Percentiles rank a stretch among this genome's conserved stretches.
These are phyloP conservation scores for Ceratocystis albifundus DNA, from an alignment of 2,329 filamentous ascomycete species.

Conservation along the genomic window DNA sequence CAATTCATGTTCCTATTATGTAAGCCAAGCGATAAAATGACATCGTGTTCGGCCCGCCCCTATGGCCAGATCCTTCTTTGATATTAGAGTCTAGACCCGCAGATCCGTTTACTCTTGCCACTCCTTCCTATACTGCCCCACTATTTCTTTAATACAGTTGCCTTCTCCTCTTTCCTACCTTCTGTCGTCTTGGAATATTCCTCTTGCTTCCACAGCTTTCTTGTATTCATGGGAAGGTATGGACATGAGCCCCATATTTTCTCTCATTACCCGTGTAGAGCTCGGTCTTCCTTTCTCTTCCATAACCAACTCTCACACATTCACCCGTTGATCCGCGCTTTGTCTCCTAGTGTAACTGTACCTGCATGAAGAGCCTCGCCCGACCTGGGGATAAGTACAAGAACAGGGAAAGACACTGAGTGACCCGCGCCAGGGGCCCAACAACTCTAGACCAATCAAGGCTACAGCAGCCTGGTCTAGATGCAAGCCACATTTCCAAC, in stretches of 20 bases:
- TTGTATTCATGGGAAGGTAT: neutral
- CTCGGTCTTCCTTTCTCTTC: neutral
- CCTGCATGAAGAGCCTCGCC: neutral
- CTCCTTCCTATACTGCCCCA: too few relatives aligned
- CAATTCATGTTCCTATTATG: too few relatives aligned
- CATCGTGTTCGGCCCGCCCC: too few relatives aligned
- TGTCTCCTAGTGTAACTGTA: constrained; percentile 7
- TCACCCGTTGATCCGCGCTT: neutral
- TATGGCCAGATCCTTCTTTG: too few relatives aligned
- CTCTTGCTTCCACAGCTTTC: neutral
- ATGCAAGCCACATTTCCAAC: neutral
- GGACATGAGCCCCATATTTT: neutral
- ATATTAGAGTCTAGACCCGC: too few relatives aligned
- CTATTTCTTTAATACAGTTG: too few relatives aligned
- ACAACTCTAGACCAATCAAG: neutral
- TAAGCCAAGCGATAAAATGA: too few relatives aligned
- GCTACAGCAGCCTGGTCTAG: neutral
- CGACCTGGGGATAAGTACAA: neutral
- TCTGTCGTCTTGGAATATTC: neutral
- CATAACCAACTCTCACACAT: constrained; percentile 18
- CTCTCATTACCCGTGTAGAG: constrained; percentile 22
- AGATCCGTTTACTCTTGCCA: too few relatives aligned
- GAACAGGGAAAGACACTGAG: neutral
- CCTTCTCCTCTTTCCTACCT: neutral
- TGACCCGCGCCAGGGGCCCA: neutral